A percentile compares a stretch with the other conserved stretches of the same genome.
phyloP scores from a whole-genome alignment of 257 asterid species.

The Fraxinus anomala region DNA sequence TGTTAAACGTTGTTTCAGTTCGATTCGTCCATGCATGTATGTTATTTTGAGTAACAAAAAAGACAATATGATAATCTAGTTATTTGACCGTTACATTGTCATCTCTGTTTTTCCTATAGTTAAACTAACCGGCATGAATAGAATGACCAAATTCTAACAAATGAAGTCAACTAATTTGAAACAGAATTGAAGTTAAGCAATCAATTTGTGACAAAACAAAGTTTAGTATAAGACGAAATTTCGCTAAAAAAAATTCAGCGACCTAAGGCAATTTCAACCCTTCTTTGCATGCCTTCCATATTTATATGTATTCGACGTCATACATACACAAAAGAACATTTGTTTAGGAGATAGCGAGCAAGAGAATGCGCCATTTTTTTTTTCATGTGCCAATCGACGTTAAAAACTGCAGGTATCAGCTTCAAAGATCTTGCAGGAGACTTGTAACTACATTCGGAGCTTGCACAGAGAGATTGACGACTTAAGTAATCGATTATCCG shows the following conservation, averaged over 20 bases:
- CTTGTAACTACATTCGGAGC: conserved; percentile 52
- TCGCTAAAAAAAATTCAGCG: no score
- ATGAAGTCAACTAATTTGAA: no score
- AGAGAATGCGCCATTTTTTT: neutral
- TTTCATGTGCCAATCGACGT: neutral
- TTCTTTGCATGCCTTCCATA: no score
- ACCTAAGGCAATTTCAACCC: neutral
- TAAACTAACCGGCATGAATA: neutral
- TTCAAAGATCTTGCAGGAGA: conserved; percentile 53
- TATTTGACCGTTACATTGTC: no score
- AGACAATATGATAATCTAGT: neutral
- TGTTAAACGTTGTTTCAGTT: no score
- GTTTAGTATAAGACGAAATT: no score
- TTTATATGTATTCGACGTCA: no score
- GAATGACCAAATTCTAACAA: no score
- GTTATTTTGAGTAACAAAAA: neutral
- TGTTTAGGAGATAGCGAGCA: neutral
- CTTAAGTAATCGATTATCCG: conserved; percentile 45
- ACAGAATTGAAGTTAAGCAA: no score
- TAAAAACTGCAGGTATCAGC: conserved; percentile 37
- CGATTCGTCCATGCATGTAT: no score
- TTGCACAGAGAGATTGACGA: conserved; percentile 56
- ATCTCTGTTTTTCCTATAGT: neutral
- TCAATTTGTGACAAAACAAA: no score
- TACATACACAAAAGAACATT: neutral